phyloP scores from a whole-genome alignment of 345 rosid species.

The Atalantia buxifolia region DNA sequence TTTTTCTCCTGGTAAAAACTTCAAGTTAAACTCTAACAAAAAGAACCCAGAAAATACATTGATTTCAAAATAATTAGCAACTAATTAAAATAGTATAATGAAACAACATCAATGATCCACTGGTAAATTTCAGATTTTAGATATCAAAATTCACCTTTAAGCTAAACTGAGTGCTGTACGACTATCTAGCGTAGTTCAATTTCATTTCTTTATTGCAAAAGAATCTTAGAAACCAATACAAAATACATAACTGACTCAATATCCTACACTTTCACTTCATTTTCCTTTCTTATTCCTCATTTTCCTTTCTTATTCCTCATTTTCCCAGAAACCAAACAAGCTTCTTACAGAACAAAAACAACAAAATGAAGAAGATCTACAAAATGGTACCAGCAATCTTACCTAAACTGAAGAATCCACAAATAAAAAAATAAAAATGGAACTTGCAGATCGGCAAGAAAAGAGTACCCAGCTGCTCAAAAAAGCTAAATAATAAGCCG shows the following conservation, averaged over 20 bases:
- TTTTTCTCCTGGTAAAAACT: conserved; percentile 2
- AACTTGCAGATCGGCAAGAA: conserved; percentile 15
- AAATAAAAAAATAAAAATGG: neutral
- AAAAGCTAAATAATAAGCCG: conserved; percentile 3
- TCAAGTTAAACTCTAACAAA: conserved; percentile 16
- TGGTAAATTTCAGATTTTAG: neutral
- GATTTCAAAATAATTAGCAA: neutral
- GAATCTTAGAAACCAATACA: neutral
- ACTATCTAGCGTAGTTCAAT: neutral
- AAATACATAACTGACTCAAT: neutral
- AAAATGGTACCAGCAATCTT: conserved; percentile 16
- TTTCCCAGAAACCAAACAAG: conserved; percentile 11
- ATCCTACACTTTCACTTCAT: neutral
- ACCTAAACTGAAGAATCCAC: conserved; percentile 28
- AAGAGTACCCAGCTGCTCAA: conserved; percentile 17
- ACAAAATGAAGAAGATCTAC: conserved; percentile 20
- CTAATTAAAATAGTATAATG: neutral
- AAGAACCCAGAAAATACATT: conserved; percentile 4
- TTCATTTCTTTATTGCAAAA: neutral
- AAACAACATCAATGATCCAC: neutral
- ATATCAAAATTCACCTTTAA: neutral
- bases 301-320: neutral
- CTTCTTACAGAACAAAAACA: neutral
- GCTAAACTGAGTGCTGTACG: neutral
- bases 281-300: neutral